Percentiles rank a stretch among this genome's conserved stretches.
phyloP scores from a whole-genome alignment of 179 eudicot genomes.

The Heliamphora pulchella region DNA sequence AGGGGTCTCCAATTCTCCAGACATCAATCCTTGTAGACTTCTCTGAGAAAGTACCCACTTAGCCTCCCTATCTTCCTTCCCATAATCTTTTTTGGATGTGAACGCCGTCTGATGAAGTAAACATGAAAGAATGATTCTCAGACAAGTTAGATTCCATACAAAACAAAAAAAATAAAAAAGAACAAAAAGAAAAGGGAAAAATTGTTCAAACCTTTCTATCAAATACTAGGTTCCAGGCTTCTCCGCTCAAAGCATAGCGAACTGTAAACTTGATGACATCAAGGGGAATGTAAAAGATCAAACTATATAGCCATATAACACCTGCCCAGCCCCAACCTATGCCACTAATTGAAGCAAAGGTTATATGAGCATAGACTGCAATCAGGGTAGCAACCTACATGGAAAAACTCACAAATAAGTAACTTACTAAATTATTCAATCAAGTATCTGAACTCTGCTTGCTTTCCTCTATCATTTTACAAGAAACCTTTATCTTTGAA shows the following conservation, averaged over 20 bases:
- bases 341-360: constrained; percentile 63
- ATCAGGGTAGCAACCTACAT: constrained; percentile 68
- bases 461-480: background rate
- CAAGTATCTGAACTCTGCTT: constrained; percentile 1
- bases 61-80: constrained; percentile 54
- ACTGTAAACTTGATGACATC: constrained; percentile 60
- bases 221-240: constrained; percentile 51
- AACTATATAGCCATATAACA: constrained; percentile 67
- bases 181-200: background rate
- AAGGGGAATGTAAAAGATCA: constrained; percentile 59
- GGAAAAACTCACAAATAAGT: background rate
- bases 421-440: background rate
- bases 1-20: constrained; percentile 30
- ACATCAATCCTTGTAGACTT: constrained; percentile 36
- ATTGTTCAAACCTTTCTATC: constrained; percentile 45
- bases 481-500: background rate
- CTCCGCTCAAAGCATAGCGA: constrained; percentile 58
- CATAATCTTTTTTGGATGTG: constrained; percentile 48
- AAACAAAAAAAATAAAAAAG: background rate
- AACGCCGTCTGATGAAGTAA: constrained; percentile 48
- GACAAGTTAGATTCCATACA: background rate
- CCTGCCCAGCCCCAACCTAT: constrained; percentile 93
- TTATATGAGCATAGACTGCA: constrained; percentile 58
- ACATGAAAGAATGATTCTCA: background rate
- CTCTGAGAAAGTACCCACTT: constrained; percentile 52